phyloP scores from a whole-genome alignment of 352 stramenopile genomes.

The Phytophthora pisi region DNA sequence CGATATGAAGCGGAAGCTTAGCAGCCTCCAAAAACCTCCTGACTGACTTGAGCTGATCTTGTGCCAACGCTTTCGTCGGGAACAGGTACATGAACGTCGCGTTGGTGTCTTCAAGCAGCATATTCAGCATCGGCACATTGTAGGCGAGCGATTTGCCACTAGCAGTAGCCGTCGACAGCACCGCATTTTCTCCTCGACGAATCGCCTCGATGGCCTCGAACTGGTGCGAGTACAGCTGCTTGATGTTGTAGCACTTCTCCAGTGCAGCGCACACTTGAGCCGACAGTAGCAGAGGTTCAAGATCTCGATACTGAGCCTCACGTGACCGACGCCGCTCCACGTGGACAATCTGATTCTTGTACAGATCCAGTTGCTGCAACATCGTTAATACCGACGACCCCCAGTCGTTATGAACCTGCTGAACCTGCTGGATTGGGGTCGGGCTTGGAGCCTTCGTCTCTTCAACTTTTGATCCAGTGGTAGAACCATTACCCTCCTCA shows the following conservation, averaged over 20 bases:
- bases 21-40: slow-evolving; percentile 67
- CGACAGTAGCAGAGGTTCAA: slow-evolving; percentile 48
- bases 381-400: slow-evolving; percentile 51
- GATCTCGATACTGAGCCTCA: slow-evolving; percentile 44
- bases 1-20: slow-evolving; percentile 53
- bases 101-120: slow-evolving; percentile 53
- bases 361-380: slow-evolving; percentile 60
- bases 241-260: slow-evolving; percentile 47
- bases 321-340: slow-evolving; percentile 62
- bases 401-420: slow-evolving; percentile 19
- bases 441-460: slow-evolving; percentile 5
- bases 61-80: slow-evolving; percentile 97
- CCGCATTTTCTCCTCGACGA: slow-evolving; percentile 87
- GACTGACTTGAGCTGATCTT: slow-evolving; percentile 96
- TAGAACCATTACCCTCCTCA: background rate
- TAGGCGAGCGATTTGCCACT: slow-evolving; percentile 98
- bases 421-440: slow-evolving; percentile 3
- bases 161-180: slow-evolving; percentile 96
- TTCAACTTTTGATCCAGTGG: background rate
- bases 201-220: slow-evolving; percentile 89
- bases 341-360: slow-evolving; percentile 82
- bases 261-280: slow-evolving; percentile 48
- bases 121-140: slow-evolving; percentile 93
- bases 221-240: slow-evolving; percentile 93
- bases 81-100: slow-evolving; percentile 95